Evolutionary conservation across 495 filamentous ascomycete genomes (phyloP).

Genomic region (Penicillium odoratum): DNA sequence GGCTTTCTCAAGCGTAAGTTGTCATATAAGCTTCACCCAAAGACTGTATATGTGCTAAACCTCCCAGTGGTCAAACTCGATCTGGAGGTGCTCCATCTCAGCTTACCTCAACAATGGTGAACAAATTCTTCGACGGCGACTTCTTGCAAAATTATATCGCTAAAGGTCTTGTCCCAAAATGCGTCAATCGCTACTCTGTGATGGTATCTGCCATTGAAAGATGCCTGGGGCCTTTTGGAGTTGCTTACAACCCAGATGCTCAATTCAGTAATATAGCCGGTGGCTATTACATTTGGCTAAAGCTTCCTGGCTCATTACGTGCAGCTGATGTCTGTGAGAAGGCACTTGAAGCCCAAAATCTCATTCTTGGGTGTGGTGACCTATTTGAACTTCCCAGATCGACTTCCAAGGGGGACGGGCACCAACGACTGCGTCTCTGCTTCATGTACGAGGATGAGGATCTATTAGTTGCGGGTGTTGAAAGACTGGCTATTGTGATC

Average conservation of each 20-base stretch:
- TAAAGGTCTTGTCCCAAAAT: not conserved
- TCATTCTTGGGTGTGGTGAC: too few species aligned
- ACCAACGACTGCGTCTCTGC: too few species aligned
- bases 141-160: not conserved
- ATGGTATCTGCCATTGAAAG: not conserved
- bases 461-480: too few species aligned
- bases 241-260: not conserved
- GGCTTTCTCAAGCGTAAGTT: constrained; percentile 45
- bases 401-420: too few species aligned
- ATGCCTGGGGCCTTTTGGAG: not conserved
- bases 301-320: not conserved
- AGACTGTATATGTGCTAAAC: constrained; percentile 22
- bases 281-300: not conserved
- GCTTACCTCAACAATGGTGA: constrained; percentile 61
- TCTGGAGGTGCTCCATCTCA: constrained; percentile 74
- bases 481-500: too few species aligned
- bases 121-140: constrained; percentile 45
- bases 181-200: not conserved
- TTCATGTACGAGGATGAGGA: too few species aligned
- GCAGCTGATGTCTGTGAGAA: too few species aligned
- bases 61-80: constrained; percentile 52
- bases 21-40: not conserved
- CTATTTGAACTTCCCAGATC: too few species aligned
- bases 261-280: not conserved
- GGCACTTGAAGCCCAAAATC: too few species aligned